Percentiles rank a stretch among this genome's conserved stretches.
Conservation (phyloP, 2,329 filamentous ascomycete species). For the Emmonsia crescens region DNA sequence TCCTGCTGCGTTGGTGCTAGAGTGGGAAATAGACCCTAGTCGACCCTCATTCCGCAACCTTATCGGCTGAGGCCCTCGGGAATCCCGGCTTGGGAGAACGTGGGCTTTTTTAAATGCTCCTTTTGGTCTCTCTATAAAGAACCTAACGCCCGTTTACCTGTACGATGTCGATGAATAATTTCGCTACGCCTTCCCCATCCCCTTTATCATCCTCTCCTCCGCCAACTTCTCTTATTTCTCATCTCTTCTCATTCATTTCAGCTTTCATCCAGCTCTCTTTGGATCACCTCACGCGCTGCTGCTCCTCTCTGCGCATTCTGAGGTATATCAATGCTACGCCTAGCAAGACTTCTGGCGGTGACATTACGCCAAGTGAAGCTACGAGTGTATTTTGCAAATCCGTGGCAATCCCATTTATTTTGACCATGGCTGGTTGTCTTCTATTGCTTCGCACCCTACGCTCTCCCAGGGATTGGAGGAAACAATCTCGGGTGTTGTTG, state of each 20-base stretch:
- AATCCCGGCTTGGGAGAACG: neutral
- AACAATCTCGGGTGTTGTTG: neutral
- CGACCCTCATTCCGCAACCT: neutral
- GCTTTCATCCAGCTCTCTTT: neutral
- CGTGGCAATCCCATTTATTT: neutral
- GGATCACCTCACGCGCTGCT: neutral
- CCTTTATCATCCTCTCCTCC: neutral
- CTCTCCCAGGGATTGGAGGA: neutral
- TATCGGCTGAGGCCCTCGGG: neutral
- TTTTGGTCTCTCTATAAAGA: neutral
- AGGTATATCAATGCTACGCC: neutral
- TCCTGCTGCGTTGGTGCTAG: neutral
- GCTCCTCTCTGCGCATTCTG: neutral
- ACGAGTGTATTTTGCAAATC: neutral
- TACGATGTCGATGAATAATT: neutral
- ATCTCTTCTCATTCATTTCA: neutral
- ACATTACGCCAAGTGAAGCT: neutral
- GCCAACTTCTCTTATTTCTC: neutral
- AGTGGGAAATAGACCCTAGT: neutral
- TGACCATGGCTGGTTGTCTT: neutral
- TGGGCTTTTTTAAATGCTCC: neutral
- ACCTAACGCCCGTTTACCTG: neutral
- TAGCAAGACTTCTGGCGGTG: neutral
- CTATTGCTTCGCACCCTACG: neutral
- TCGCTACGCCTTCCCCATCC: neutral